Conservation (phyloP, 1,284 basidiomycete genomes). For the Melampsora larici-populina region DNA sequence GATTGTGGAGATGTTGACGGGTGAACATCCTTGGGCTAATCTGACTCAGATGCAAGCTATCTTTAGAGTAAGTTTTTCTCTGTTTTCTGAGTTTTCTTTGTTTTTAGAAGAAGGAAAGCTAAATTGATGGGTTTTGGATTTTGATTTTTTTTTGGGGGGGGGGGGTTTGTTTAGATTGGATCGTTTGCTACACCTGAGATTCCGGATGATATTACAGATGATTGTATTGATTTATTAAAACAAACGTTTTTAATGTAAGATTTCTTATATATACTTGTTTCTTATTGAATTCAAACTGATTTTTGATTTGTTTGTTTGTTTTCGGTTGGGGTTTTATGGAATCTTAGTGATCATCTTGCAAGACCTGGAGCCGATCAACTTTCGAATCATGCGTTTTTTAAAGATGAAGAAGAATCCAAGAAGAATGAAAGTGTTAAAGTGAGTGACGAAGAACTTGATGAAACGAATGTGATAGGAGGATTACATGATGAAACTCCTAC, state of each 20-base stretch:
- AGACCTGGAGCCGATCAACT: conserved; percentile 75
- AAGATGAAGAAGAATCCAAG: neutral
- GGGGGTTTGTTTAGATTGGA: conserved; percentile 65
- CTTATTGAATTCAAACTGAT: neutral
- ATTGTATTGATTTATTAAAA: conserved; percentile 77
- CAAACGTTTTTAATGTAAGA: conserved; percentile 71
- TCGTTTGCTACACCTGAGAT: conserved; percentile 75
- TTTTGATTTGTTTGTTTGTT: neutral
- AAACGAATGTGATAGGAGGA: neutral
- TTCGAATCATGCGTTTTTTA: conserved; percentile 66
- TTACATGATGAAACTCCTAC: neutral
- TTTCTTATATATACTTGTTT: neutral
- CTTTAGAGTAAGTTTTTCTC: conserved; percentile 67
- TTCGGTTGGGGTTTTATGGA: neutral
- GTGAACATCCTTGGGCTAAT: conserved; percentile 93
- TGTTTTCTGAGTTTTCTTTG: neutral
- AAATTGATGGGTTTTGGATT: conserved; percentile 6
- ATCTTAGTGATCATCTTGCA: conserved; percentile 64
- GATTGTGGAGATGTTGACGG: conserved; percentile 97
- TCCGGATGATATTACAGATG: conserved; percentile 79
- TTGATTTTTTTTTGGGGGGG: neutral
- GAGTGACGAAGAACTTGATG: no score
- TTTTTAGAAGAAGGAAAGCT: neutral
- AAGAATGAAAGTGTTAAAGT: no score
- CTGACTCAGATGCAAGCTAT: conserved; percentile 99